Base-by-base conservation (phyloP, 176 grass and related monocot genomes). In the Urochloa ruziziensis region DNA sequence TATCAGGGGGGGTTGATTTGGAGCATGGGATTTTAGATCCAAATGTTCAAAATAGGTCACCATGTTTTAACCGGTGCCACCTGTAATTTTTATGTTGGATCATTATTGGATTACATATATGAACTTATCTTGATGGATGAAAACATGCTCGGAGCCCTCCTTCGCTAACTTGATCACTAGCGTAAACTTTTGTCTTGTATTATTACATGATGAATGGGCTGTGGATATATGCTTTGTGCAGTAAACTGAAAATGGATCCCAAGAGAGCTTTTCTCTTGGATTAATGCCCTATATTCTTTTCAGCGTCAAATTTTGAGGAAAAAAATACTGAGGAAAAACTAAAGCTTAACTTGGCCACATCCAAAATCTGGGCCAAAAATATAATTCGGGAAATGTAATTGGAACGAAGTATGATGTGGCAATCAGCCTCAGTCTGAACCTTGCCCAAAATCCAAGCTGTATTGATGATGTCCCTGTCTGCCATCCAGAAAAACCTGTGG, bases 31-130 rank as follows among this genome's bases (percentile, higher is more conserved):
- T 71, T 58, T 58, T 25, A 58, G 54, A 58, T 12, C 52, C 54
- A 58, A 58, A 24, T 12, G 23, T 58, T 58, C n/a, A 58, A 58
- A 25, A 58, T 58, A 25, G 54, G n/a, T 58, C 19, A 25, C 23
- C 54, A 25, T 75, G 60, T 12, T 73, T 89, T 67, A 74, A 35
- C 57, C 57, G 30, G 79, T 78, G 34, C 24, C 21, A 10, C 52
- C 23, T 66, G 34, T 81, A 81, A 72, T 85, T 85, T 82, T 90
- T 36, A 77, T 77, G 73, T 62, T 79, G 61, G 73, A 62, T 80
- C 28, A 81, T 17, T 13, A 21, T 87, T 82, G 81, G 46, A 49
- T 78, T 88, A 84, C 46, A 27, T 73, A 35, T 37, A 66, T 49
- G 18, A 4, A 9, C 6, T 10, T 70, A 44, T 25, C 67, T 47